A percentile compares a stretch with the other conserved stretches of the same genome.
phyloP scores from a whole-genome alignment of 768 basidiomycete species.

The Amyloporia xantha region DNA sequence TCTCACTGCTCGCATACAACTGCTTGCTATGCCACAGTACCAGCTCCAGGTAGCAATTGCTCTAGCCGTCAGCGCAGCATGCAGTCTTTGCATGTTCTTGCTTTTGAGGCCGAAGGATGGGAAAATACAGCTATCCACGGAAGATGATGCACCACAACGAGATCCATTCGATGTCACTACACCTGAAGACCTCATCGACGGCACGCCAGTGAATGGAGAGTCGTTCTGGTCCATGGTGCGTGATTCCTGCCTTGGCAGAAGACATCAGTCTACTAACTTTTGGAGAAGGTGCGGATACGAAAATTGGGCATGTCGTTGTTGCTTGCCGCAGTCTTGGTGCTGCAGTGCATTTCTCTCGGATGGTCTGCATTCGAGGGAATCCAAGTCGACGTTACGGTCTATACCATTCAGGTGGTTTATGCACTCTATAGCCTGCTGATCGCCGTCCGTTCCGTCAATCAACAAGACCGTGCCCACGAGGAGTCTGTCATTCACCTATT shows the following conservation, averaged over 20 bases:
- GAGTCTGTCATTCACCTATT: conserved; percentile 51
- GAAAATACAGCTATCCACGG: conserved; percentile 41
- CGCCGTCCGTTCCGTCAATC: conserved; percentile 41
- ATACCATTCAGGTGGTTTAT: conserved; percentile 43
- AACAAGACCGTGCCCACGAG: conserved; percentile 35
- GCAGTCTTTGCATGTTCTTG: conserved; percentile 39
- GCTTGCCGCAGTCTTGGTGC: conserved; percentile 38
- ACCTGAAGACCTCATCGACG: conserved; percentile 65
- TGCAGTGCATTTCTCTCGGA: conserved; percentile 51
- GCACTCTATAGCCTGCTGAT: conserved; percentile 55
- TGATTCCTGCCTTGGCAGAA: conserved; percentile 1
- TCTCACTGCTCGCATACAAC: no score
- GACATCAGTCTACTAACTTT: neutral
- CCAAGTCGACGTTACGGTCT: conserved; percentile 28
- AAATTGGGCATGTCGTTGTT: conserved; percentile 47
- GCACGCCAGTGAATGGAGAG: conserved; percentile 54
- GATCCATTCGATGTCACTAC: conserved; percentile 70
- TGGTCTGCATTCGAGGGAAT: conserved; percentile 36
- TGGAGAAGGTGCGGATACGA: conserved; percentile 45
- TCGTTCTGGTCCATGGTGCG: conserved; percentile 54
- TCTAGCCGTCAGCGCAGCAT: conserved; percentile 36
- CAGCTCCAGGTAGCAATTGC: conserved; percentile 48
- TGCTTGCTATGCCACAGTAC: conserved; percentile 46
- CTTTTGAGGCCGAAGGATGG: conserved; percentile 37
- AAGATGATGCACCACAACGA: conserved; percentile 18